Conservation (phyloP, 345 rosid genomes). For the Linum trigynum region DNA sequence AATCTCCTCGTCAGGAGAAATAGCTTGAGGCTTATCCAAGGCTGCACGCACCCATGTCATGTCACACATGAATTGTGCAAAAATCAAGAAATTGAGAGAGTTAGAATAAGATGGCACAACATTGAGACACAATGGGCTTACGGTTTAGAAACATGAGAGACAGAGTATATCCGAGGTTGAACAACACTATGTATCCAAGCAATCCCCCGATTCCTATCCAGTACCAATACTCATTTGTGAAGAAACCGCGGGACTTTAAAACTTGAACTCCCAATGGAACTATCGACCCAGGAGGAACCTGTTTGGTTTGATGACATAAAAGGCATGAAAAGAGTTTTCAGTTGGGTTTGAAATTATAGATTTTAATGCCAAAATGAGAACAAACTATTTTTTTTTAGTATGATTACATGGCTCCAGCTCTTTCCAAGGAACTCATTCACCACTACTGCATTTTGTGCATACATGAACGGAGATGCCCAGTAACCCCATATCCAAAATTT, state of each 20-base stretch:
- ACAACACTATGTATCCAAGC: neutral
- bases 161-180: neutral
- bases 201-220: constrained; percentile 1
- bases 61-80: neutral
- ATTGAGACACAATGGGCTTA: neutral
- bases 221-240: neutral
- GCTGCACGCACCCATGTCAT: neutral
- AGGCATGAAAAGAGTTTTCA: neutral
- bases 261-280: constrained; percentile 3
- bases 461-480: constrained; percentile 2
- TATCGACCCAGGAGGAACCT: neutral
- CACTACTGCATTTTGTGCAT: neutral
- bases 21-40: neutral
- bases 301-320: neutral
- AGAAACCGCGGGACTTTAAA: constrained; percentile 1
- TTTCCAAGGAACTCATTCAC: constrained; percentile 2
- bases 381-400: neutral
- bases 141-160: constrained; percentile 1
- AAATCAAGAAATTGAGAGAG: neutral
- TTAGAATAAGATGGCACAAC: neutral
- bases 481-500: constrained; percentile 3
- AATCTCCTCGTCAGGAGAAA: neutral
- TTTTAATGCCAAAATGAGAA: neutral
- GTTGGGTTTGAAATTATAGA: neutral
- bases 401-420: constrained; percentile 5